These are phyloP conservation scores for Phytopythium mirpurense DNA, from an alignment of 352 stramenopile species.

Conservation along the genomic window DNA sequence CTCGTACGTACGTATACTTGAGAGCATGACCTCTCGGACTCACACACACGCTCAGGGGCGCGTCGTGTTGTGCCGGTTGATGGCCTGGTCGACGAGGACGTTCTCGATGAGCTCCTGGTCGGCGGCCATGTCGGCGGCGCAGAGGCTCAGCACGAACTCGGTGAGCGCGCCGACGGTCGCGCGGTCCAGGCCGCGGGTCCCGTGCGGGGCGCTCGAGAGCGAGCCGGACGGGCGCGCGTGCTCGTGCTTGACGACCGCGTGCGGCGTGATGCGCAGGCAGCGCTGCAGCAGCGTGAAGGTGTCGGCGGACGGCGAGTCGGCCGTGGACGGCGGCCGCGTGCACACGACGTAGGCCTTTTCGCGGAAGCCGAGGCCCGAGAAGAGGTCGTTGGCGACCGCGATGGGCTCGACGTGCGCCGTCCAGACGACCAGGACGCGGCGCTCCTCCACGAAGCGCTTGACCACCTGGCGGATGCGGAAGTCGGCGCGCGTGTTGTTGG, in stretches of 20 bases:
- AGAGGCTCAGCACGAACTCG: conserved; percentile 33
- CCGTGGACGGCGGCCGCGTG: conserved; percentile 15
- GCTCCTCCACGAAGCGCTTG: conserved; percentile 25
- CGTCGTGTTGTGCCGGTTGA: conserved; percentile 2
- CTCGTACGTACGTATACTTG: too few species aligned
- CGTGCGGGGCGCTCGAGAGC: too few species aligned
- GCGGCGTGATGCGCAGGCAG: conserved; percentile 31
- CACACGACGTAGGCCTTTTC: conserved; percentile 28
- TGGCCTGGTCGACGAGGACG: conserved; percentile 21
- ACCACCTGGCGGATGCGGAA: conserved; percentile 33
- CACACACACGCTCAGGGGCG: too few species aligned
- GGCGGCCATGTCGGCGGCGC: conserved; percentile 24
- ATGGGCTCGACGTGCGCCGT: conserved; percentile 27
- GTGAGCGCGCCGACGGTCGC: conserved; percentile 28
- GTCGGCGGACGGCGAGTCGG: conserved; percentile 12
- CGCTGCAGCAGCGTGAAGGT: conserved; percentile 41
- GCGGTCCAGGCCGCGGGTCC: conserved; percentile 6
- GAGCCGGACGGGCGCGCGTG: too few species aligned
- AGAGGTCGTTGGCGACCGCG: conserved; percentile 22
- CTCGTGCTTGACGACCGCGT: conserved; percentile 7
- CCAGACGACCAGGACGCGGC: conserved; percentile 28
- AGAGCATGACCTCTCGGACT: too few species aligned
- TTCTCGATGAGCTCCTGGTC: conserved; percentile 35
- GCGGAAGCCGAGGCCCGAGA: conserved; percentile 22
- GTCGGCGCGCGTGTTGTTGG: conserved; percentile 25